phyloP scores from a whole-genome alignment of 2,329 filamentous ascomycete genomes.

The Penicillium nordicum region DNA sequence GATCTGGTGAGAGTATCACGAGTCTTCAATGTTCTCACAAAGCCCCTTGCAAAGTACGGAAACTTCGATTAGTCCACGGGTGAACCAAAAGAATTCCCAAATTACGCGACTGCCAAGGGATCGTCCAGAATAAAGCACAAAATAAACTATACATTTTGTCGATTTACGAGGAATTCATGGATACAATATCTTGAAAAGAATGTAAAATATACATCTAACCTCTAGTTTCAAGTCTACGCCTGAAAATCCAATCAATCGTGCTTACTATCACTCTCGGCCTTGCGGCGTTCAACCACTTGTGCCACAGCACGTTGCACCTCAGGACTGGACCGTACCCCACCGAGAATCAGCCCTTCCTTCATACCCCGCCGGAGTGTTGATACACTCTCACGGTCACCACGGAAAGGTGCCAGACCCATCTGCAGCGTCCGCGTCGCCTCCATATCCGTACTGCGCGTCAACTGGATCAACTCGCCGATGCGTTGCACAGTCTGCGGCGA shows the following conservation, averaged over 20 bases:
- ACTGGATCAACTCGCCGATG: constrained; percentile 63
- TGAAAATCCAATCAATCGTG: constrained; percentile 12
- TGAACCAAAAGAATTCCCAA: background rate
- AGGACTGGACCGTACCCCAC: constrained; percentile 73
- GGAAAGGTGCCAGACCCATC: constrained; percentile 77
- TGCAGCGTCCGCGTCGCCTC: constrained; percentile 69
- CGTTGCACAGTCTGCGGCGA: constrained; percentile 56
- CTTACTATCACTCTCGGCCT: constrained; percentile 32
- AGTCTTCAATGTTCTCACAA: background rate
- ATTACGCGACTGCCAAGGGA: constrained; percentile 8
- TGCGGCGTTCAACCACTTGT: constrained; percentile 60
- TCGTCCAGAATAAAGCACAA: background rate
- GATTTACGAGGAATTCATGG: background rate
- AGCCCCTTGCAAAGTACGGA: background rate
- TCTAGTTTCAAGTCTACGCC: background rate
- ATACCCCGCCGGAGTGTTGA: constrained; percentile 66
- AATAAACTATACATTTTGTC: background rate
- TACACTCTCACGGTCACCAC: constrained; percentile 64
- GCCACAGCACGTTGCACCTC: constrained; percentile 79
- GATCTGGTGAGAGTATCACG: constrained; percentile 5
- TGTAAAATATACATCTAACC: background rate
- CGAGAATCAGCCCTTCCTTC: constrained; percentile 83
- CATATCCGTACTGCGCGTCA: constrained; percentile 59
- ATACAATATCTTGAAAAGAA: background rate
- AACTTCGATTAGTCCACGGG: background rate